Conservation (phyloP, 768 basidiomycete genomes). For the Suillus fuscotomentosus region DNA sequence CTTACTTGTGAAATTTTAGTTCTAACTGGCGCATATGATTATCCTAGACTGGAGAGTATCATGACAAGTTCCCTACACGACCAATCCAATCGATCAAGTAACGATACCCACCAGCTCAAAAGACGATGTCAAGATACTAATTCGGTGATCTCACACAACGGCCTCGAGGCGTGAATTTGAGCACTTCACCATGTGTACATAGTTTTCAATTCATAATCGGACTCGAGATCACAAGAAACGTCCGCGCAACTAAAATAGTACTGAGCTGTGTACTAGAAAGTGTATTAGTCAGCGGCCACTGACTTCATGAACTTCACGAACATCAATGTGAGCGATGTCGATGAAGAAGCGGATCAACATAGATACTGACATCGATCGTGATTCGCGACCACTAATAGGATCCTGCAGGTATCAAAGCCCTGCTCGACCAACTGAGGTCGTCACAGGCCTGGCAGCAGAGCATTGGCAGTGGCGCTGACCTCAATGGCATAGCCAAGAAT, state of each 20-base stretch:
- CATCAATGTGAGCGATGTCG: constrained; percentile 58
- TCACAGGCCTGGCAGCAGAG: constrained; percentile 71
- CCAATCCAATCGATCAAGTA: not conserved
- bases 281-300: not conserved
- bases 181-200: too few species aligned
- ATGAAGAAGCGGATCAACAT: not conserved
- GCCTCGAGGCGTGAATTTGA: too few species aligned
- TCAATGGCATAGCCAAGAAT: not conserved
- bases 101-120: not conserved
- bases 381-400: constrained; percentile 42
- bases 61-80: not conserved
- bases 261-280: too few species aligned
- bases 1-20: not conserved
- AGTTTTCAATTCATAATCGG: too few species aligned
- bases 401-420: constrained; percentile 60
- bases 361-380: not conserved
- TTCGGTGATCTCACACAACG: too few species aligned
- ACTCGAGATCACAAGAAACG: too few species aligned
- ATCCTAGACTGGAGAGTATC: not conserved
- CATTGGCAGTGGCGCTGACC: constrained; percentile 17
- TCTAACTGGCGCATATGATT: not conserved
- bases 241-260: too few species aligned
- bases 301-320: constrained; percentile 44
- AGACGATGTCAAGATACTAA: too few species aligned
- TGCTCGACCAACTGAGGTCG: constrained; percentile 65